phyloP scores from a whole-genome alignment of 441 rosid genomes.

The Rhodomyrtus psidioides region DNA sequence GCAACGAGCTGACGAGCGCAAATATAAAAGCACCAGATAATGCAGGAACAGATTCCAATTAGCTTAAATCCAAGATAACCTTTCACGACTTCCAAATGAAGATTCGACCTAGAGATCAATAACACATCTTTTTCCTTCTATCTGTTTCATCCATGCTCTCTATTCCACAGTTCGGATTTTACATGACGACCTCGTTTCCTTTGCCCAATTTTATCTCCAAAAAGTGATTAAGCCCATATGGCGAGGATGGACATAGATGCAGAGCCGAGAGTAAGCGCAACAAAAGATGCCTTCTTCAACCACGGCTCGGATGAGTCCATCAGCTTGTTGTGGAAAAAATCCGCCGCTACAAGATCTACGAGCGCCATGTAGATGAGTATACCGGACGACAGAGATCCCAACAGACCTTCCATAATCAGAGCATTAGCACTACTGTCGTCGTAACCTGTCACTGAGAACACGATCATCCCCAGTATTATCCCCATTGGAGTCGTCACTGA shows the following conservation, averaged over 20 bases:
- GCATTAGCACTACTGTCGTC: slow-evolving; percentile 76
- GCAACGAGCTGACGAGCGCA: not conserved
- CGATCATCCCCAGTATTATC: slow-evolving; percentile 69
- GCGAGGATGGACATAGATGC: slow-evolving; percentile 88
- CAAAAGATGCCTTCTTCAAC: slow-evolving; percentile 67
- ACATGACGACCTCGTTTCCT: not conserved
- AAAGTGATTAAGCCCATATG: slow-evolving; percentile 54
- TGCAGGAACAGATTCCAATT: not conserved
- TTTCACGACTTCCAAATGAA: not conserved
- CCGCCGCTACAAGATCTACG: slow-evolving; percentile 81
- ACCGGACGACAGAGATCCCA: slow-evolving; percentile 80
- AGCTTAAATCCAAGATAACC: not conserved
- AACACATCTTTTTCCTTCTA: not conserved
- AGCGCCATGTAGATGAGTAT: slow-evolving; percentile 87
- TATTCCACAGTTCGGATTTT: not conserved
- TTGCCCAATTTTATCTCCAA: not conserved
- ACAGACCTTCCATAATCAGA: slow-evolving; percentile 73
- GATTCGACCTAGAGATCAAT: not conserved
- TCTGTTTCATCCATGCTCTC: not conserved
- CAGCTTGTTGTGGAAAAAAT: slow-evolving; percentile 88
- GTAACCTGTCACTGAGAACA: slow-evolving; percentile 63
- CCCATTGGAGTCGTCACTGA: slow-evolving; percentile 88
- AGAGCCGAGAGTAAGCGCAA: slow-evolving; percentile 65
- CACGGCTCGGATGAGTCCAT: slow-evolving; percentile 35
- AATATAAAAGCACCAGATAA: not conserved